Evolutionary conservation across 768 basidiomycete genomes (phyloP).

Genomic region (Chalciporus piperatus): DNA sequence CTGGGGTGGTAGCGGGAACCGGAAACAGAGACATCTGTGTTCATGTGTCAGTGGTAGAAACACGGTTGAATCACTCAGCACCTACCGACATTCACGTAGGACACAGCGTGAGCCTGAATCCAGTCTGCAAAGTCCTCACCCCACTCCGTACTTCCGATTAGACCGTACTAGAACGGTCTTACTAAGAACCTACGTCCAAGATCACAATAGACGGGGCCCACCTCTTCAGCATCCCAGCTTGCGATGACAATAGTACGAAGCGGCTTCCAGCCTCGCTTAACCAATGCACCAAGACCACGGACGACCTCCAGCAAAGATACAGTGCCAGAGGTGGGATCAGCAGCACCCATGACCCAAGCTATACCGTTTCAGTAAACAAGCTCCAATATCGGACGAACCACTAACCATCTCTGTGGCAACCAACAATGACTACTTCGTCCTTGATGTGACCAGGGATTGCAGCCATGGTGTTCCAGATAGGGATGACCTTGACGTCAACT

Average conservation of each 20-base stretch:
- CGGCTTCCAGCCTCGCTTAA: slow-evolving; percentile 63
- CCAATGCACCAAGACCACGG: slow-evolving; percentile 50
- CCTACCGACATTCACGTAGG: slow-evolving; percentile 78
- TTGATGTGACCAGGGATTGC: slow-evolving; percentile 79
- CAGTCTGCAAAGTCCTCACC: slow-evolving; percentile 88
- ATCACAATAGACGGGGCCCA: slow-evolving; percentile 17
- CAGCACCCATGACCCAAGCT: slow-evolving; percentile 47
- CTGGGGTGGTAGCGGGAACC: slow-evolving; percentile 49
- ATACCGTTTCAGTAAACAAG: not conserved
- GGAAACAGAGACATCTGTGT: slow-evolving; percentile 49
- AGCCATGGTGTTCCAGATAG: slow-evolving; percentile 89
- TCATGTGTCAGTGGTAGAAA: slow-evolving; percentile 3
- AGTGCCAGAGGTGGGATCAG: slow-evolving; percentile 57
- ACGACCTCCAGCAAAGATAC: slow-evolving; percentile 54
- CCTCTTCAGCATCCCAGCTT: slow-evolving; percentile 81
- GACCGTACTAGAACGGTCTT: slow-evolving; percentile 46
- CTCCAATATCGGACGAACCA: not conserved
- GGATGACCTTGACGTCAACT: slow-evolving; percentile 78
- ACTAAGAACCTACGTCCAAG: not conserved
- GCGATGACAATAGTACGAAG: slow-evolving; percentile 70
- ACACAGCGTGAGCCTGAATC: slow-evolving; percentile 75
- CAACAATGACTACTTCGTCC: slow-evolving; percentile 84
- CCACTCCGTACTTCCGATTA: slow-evolving; percentile 89
- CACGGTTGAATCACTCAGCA: not conserved
- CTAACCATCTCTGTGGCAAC: slow-evolving; percentile 86